These are phyloP conservation scores for Xylaria digitata DNA, from an alignment of 2,329 filamentous ascomycete species.

Conservation along the genomic window DNA sequence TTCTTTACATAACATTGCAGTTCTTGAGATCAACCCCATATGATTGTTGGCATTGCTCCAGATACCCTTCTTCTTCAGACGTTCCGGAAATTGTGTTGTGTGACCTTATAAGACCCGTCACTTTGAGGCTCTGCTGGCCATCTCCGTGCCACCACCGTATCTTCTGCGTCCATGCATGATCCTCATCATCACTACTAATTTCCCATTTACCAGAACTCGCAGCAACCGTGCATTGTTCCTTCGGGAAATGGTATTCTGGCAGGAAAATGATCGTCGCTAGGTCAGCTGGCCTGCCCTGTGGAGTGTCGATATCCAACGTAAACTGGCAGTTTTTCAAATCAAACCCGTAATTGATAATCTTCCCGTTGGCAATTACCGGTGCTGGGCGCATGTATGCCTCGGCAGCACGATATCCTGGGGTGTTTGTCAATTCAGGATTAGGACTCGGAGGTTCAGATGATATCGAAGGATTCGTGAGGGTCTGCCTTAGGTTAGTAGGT, in stretches of 20 bases:
- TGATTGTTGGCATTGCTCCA: constrained; percentile 72
- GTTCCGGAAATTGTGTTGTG: constrained; percentile 67
- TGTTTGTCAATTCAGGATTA: constrained; percentile 68
- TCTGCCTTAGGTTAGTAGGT: constrained; percentile 79
- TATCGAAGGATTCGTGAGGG: constrained; percentile 75
- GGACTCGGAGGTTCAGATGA: constrained; percentile 65
- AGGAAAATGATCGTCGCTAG: constrained; percentile 85
- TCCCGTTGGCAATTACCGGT: constrained; percentile 79
- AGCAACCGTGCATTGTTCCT: constrained; percentile 75
- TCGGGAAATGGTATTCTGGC: constrained; percentile 92
- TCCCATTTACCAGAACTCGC: constrained; percentile 91
- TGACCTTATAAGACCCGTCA: constrained; percentile 78
- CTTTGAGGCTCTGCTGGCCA: constrained; percentile 82
- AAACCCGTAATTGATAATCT: constrained; percentile 78
- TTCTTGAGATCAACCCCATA: constrained; percentile 58
- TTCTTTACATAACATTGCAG: constrained; percentile 65
- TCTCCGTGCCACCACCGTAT: constrained; percentile 93
- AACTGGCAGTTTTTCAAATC: constrained; percentile 84
- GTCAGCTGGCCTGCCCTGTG: constrained; percentile 68
- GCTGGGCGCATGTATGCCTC: constrained; percentile 93
- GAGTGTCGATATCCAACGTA: constrained; percentile 74
- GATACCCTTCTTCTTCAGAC: constrained; percentile 80
- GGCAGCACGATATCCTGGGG: constrained; percentile 84
- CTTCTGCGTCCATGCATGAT: constrained; percentile 76
- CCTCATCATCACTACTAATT: constrained; percentile 78